Percentiles rank a stretch among this genome's conserved stretches.
Conservation (phyloP, 768 basidiomycete genomes). For the Lactarius sanguifluus region DNA sequence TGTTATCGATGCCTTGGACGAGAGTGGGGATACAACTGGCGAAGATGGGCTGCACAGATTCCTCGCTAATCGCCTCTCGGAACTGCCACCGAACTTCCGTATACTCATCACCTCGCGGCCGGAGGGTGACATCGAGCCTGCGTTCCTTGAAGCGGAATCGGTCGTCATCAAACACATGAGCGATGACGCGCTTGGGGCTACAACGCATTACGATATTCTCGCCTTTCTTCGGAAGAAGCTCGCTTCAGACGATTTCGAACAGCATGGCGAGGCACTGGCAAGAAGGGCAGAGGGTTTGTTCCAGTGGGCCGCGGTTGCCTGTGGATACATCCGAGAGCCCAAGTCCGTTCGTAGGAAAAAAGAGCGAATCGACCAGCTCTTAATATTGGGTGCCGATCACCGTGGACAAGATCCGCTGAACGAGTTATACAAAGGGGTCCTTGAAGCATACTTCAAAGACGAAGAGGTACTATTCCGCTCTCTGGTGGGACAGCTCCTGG, state of each 20-base stretch:
- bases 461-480: background rate
- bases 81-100: slow-evolving; percentile 8
- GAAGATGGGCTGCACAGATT: background rate
- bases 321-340: background rate
- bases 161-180: background rate
- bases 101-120: slow-evolving; percentile 7
- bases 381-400: background rate
- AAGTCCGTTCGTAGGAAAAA: background rate
- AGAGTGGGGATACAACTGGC: background rate
- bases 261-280: background rate
- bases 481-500: slow-evolving; percentile 8
- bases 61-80: background rate
- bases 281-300: slow-evolving; percentile 5
- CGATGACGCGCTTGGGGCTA: background rate
- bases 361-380: background rate
- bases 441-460: background rate
- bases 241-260: background rate
- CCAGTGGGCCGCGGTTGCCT: background rate
- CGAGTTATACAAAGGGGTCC: background rate
- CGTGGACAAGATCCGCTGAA: background rate
- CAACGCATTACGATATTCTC: background rate
- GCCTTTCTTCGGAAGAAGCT: background rate
- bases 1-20: slow-evolving; percentile 6
- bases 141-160: background rate
- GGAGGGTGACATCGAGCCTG: background rate